Evolutionary conservation across 805 yeast genomes (phyloP).

Genomic region (Candida anglica): DNA sequence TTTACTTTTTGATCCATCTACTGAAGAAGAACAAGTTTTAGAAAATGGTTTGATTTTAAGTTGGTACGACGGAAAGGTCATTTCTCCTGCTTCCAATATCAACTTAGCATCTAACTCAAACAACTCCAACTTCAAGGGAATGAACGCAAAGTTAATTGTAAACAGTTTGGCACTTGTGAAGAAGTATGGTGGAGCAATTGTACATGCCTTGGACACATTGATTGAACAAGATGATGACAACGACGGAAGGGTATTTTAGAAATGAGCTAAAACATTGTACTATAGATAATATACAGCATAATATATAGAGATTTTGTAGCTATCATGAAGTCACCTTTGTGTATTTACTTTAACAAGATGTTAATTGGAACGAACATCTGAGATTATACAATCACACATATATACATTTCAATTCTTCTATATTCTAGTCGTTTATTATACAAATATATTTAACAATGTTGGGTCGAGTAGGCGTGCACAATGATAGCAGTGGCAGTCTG

Average conservation of each 20-base stretch:
- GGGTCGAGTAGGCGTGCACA: conserved; percentile 82
- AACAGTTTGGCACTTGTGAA: conserved; percentile 57
- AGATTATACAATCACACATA: conserved; percentile 7
- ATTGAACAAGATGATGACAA: conserved; percentile 35
- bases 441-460: conserved; percentile 46
- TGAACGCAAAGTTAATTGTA: conserved; percentile 43
- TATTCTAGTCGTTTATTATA: background rate
- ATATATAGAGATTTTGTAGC: background rate
- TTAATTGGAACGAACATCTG: background rate
- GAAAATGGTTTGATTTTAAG: conserved; percentile 79
- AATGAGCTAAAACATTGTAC: background rate
- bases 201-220: conserved; percentile 50
- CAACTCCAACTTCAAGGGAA: conserved; percentile 50
- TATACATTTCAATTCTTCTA: conserved; percentile 1
- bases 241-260: conserved; percentile 23
- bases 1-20: conserved; percentile 77
- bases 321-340: too few relatives aligned
- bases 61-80: conserved; percentile 63
- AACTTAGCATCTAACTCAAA: conserved; percentile 51
- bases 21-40: conserved; percentile 83
- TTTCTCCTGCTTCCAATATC: conserved; percentile 71
- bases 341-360: background rate
- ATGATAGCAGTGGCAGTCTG: conserved; percentile 96
- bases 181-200: conserved; percentile 59
- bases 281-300: conserved; percentile 1